A percentile compares a stretch with the other conserved stretches of the same genome.
phyloP scores from a whole-genome alignment of 2,329 filamentous ascomycete species.

The Fusarium sublunatum region DNA sequence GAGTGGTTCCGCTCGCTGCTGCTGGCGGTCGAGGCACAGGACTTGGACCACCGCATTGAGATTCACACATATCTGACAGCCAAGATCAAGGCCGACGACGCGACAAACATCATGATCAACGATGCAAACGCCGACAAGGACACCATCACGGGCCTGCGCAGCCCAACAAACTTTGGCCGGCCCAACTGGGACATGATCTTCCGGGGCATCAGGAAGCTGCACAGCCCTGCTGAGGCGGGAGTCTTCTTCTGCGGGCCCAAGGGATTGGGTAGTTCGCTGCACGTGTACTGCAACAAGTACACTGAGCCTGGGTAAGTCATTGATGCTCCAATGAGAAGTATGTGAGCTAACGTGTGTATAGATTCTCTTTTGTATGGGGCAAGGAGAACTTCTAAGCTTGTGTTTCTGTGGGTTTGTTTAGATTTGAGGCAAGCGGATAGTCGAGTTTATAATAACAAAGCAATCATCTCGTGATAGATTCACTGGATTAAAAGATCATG shows the following conservation, averaged over 20 bases:
- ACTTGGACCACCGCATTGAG: slow-evolving; percentile 85
- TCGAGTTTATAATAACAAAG: slow-evolving; percentile 30
- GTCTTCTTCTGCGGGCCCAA: slow-evolving; percentile 91
- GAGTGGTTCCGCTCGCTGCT: slow-evolving; percentile 91
- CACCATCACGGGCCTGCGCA: slow-evolving; percentile 83
- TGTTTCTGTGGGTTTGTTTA: slow-evolving; percentile 3
- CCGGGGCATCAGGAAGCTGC: slow-evolving; percentile 82
- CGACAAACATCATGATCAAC: slow-evolving; percentile 94
- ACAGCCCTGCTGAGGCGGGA: slow-evolving; percentile 76
- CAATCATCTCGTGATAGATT: slow-evolving; percentile 23
- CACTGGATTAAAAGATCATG: slow-evolving; percentile 6
- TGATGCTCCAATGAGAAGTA: background rate
- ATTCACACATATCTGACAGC: slow-evolving; percentile 91
- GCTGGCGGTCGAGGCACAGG: slow-evolving; percentile 86
- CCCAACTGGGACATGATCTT: slow-evolving; percentile 95
- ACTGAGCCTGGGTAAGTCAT: slow-evolving; percentile 77
- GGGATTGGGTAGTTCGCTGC: slow-evolving; percentile 78
- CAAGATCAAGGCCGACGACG: slow-evolving; percentile 86
- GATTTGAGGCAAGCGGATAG: slow-evolving; percentile 6
- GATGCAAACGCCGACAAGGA: slow-evolving; percentile 86
- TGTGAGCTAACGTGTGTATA: slow-evolving; percentile 49
- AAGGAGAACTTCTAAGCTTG: slow-evolving; percentile 68
- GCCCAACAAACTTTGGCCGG: slow-evolving; percentile 85
- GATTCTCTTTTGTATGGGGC: slow-evolving; percentile 75
- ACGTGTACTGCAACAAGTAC: slow-evolving; percentile 90